Evolutionary conservation across 768 basidiomycete species (phyloP).

Genomic region (Amanita rubescens): DNA sequence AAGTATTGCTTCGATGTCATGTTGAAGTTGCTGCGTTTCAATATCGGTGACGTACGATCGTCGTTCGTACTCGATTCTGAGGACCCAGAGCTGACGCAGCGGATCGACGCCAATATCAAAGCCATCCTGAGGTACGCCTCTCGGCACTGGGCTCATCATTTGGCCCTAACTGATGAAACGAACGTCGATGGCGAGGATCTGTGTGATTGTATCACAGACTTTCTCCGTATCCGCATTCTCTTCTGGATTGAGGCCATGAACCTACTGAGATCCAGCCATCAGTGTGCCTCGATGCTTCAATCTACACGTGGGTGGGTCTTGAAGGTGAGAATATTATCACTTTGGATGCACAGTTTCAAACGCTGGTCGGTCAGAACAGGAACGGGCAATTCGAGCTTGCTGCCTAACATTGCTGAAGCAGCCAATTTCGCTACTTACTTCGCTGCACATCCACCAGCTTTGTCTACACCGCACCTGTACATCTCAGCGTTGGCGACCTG

Average conservation of each 20-base stretch:
- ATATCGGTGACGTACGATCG: not conserved
- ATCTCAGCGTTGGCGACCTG: slow-evolving; percentile 18
- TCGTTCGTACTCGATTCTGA: not conserved
- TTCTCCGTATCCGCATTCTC: too few species aligned
- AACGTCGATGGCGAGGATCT: not conserved
- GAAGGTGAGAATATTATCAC: not conserved
- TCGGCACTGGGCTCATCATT: not conserved
- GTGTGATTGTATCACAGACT: not conserved
- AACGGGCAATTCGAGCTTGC: not conserved
- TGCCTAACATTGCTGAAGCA: slow-evolving; percentile 6
- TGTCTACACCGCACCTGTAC: slow-evolving; percentile 19
- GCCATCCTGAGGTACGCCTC: not conserved
- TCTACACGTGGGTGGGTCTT: not conserved
- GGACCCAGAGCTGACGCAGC: not conserved
- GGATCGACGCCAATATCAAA: not conserved
- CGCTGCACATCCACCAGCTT: slow-evolving; percentile 7
- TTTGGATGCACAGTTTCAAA: not conserved
- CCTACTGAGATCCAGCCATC: too few species aligned
- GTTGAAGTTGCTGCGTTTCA: slow-evolving; percentile 5
- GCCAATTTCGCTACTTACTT: not conserved
- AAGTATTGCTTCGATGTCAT: slow-evolving; percentile 15
- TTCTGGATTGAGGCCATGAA: too few species aligned
- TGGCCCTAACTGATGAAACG: not conserved
- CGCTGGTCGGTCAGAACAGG: not conserved
- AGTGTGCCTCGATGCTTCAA: too few species aligned